Evolutionary conservation across 139 green algal genomes (phyloP).

Genomic region (Haematococcus lacustris): DNA sequence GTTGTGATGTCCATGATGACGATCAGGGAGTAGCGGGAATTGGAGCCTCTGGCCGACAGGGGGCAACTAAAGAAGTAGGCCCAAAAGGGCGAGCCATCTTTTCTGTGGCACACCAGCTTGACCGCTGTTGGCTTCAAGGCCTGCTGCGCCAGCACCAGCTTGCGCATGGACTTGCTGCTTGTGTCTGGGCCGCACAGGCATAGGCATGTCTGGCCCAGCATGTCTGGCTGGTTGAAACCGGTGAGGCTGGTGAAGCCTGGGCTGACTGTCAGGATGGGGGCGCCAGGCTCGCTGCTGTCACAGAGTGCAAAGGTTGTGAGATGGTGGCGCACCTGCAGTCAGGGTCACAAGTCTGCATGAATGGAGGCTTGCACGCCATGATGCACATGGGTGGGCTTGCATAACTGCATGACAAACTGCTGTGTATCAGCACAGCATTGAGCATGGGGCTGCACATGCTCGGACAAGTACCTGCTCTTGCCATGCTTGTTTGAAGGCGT

Average conservation of each 20-base stretch:
- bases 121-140: background rate
- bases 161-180: slow-evolving; percentile 16
- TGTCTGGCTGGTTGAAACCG: slow-evolving; percentile 27
- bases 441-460: no score
- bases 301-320: slow-evolving; percentile 13
- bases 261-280: slow-evolving; percentile 9
- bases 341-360: no score
- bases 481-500: slow-evolving; percentile 16
- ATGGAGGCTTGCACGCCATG: no score
- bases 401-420: no score
- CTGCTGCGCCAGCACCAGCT: slow-evolving; percentile 16
- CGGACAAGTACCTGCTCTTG: slow-evolving; percentile 22
- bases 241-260: slow-evolving; percentile 27
- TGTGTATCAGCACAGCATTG: no score
- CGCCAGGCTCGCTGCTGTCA: slow-evolving; percentile 4
- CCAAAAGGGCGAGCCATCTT: slow-evolving; percentile 39
- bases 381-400: no score
- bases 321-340: slow-evolving; percentile 6
- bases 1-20: slow-evolving; percentile 50
- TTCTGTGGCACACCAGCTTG: slow-evolving; percentile 33
- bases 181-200: slow-evolving; percentile 35
- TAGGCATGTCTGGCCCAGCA: slow-evolving; percentile 21
- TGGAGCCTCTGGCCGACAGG: background rate
- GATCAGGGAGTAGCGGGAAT: slow-evolving; percentile 16
- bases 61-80: slow-evolving; percentile 24